phyloP scores from a whole-genome alignment of 2,329 filamentous ascomycete genomes.

The Monilinia fructigena region DNA sequence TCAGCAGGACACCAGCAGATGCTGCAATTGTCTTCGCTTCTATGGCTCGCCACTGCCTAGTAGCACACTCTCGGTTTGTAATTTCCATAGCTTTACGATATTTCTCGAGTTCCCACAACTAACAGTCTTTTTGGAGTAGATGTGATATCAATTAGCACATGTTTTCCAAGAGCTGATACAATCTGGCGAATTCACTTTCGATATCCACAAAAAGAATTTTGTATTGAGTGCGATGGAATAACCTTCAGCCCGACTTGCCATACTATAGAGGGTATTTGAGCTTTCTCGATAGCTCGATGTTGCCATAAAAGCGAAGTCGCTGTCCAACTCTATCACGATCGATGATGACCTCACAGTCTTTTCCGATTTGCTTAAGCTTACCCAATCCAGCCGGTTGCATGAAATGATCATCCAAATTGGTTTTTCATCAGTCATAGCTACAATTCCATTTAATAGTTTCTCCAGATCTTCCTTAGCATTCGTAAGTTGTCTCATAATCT shows the following conservation, averaged over 20 bases:
- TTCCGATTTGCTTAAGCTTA: background rate
- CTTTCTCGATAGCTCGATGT: background rate
- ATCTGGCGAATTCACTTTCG: conserved; percentile 5
- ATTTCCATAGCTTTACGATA: conserved; percentile 1
- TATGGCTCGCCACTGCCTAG: background rate
- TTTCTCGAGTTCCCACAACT: background rate
- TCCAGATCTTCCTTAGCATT: conserved; percentile 41
- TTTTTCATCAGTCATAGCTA: conserved; percentile 34
- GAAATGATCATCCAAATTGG: conserved; percentile 39
- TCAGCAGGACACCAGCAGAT: conserved; percentile 12
- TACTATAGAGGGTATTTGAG: conserved; percentile 39
- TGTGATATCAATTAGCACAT: conserved; percentile 28
- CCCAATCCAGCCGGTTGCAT: conserved; percentile 30
- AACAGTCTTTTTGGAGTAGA: conserved; percentile 1
- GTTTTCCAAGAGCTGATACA: background rate
- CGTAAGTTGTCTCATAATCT: conserved; percentile 34
- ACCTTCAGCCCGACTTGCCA: conserved; percentile 19
- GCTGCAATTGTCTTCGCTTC: background rate
- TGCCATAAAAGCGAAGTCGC: background rate
- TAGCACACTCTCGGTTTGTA: conserved; percentile 17
- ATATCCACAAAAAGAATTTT: conserved; percentile 22
- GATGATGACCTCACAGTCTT: conserved; percentile 2
- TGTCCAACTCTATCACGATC: conserved; percentile 4
- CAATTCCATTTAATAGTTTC: conserved; percentile 39
- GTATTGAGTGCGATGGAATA: conserved; percentile 38